These are phyloP conservation scores for Sporobolus alterniflorus DNA, from an alignment of 202 grass and related monocot genomes.

Conservation along the genomic window DNA sequence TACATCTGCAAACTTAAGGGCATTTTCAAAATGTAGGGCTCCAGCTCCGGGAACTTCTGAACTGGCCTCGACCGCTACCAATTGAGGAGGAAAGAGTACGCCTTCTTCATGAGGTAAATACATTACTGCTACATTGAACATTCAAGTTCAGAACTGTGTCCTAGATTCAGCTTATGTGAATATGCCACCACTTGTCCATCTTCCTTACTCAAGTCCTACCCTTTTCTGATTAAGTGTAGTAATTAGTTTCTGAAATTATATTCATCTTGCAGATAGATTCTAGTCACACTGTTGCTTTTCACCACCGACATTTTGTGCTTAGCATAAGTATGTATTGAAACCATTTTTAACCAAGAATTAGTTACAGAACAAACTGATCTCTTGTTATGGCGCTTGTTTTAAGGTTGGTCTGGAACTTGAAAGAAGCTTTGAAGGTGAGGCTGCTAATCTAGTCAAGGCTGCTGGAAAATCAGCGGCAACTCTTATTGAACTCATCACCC, in stretches of 20 bases:
- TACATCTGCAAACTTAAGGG: background rate
- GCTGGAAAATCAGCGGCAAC: slow-evolving; percentile 80
- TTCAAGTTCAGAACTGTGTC: background rate
- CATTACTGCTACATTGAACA: background rate
- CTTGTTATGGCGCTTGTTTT: slow-evolving; percentile 15
- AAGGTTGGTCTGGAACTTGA: slow-evolving; percentile 85
- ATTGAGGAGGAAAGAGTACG: slow-evolving; percentile 94
- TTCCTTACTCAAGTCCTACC: background rate
- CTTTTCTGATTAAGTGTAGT: background rate
- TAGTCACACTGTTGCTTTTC: background rate
- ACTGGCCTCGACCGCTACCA: slow-evolving; percentile 88
- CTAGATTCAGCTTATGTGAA: background rate
- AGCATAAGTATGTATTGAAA: background rate
- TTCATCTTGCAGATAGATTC: background rate
- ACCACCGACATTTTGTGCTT: background rate
- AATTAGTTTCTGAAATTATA: background rate
- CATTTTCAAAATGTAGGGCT: slow-evolving; percentile 56
- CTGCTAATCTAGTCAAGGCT: slow-evolving; percentile 87
- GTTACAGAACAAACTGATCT: slow-evolving; percentile 4
- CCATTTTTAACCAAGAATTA: background rate
- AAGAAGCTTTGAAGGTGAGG: slow-evolving; percentile 77
- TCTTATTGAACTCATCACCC: slow-evolving; percentile 77
- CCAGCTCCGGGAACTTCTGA: slow-evolving; percentile 72
- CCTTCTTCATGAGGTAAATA: slow-evolving; percentile 83
- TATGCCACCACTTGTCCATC: background rate